Percentiles rank a stretch among this genome's conserved stretches.
phyloP scores from a whole-genome alignment of 2,329 filamentous ascomycete species.

The Diaporthe capsici region DNA sequence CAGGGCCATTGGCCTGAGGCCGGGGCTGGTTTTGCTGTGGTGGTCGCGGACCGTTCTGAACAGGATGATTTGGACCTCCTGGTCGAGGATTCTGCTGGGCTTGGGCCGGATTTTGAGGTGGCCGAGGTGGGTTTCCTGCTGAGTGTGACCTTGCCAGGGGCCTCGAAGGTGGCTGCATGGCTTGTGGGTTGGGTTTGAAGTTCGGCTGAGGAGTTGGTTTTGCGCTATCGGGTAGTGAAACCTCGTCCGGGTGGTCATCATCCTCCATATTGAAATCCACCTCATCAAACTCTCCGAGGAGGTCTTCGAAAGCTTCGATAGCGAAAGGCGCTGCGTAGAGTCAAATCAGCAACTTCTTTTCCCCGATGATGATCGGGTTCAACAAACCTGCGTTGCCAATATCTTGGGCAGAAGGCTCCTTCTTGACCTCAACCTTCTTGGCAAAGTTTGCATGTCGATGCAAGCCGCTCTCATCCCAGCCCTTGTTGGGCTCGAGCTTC shows the following conservation, averaged over 20 bases:
- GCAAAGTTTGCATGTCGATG: conserved; percentile 85
- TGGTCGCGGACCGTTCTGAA: conserved; percentile 40
- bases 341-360: conserved; percentile 34
- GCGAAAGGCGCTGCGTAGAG: conserved; percentile 43
- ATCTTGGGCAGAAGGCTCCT: conserved; percentile 41
- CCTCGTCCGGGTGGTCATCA: conserved; percentile 82
- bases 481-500: conserved; percentile 80
- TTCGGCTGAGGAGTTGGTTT: conserved; percentile 49
- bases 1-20: conserved; percentile 35
- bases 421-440: conserved; percentile 66
- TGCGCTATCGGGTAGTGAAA: conserved; percentile 67
- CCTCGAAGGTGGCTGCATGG: conserved; percentile 57
- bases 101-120: conserved; percentile 52
- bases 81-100: conserved; percentile 31
- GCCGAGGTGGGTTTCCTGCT: conserved; percentile 49
- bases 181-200: conserved; percentile 45
- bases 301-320: conserved; percentile 65
- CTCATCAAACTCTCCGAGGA: conserved; percentile 78
- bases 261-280: conserved; percentile 80
- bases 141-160: conserved; percentile 50
- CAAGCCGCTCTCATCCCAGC: conserved; percentile 83
- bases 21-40: conserved; percentile 46
- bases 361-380: too few relatives aligned
- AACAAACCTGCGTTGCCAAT: conserved; percentile 28
- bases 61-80: conserved; percentile 41